A percentile compares a stretch with the other conserved stretches of the same genome.
These are phyloP conservation scores for Porpolomopsis calyptriformis DNA, from an alignment of 768 basidiomycete genomes.

Conservation along the genomic window DNA sequence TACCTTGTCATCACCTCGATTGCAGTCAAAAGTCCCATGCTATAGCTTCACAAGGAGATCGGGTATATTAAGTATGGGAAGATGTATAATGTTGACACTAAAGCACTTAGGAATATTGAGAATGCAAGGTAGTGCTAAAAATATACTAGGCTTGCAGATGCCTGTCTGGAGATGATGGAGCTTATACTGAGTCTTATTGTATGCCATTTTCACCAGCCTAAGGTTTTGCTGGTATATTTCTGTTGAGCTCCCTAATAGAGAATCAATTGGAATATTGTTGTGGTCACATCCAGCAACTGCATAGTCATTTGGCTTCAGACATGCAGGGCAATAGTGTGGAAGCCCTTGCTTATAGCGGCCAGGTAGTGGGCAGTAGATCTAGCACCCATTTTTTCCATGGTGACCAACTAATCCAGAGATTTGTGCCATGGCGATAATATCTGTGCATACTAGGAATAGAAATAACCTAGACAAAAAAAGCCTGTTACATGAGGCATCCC, in stretches of 20 bases:
- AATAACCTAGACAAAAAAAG: conserved; percentile 12
- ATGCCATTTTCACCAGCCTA: conserved; percentile 9
- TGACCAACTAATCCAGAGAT: conserved; percentile 28
- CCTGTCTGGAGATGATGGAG: conserved; percentile 19
- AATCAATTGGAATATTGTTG: conserved; percentile 19
- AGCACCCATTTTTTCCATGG: conserved; percentile 26
- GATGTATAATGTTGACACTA: conserved; percentile 23
- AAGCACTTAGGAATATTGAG: conserved; percentile 18
- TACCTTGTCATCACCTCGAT: conserved; percentile 12
- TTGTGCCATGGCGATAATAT: conserved; percentile 23
- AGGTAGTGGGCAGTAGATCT: conserved; percentile 19
- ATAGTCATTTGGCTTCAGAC: conserved; percentile 18
- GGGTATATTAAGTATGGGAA: conserved; percentile 14
- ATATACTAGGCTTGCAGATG: conserved; percentile 19
- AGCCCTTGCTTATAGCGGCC: conserved; percentile 21
- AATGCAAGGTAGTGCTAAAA: too few species aligned
- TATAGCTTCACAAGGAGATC: conserved; percentile 13
- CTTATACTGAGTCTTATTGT: conserved; percentile 17
- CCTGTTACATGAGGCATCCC: conserved; percentile 10
- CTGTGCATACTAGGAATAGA: conserved; percentile 20
- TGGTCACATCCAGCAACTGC: conserved; percentile 14
- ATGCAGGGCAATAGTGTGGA: conserved; percentile 26
- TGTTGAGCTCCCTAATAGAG: background rate
- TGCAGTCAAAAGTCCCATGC: conserved; percentile 17
- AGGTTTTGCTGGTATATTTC: conserved; percentile 19